A percentile compares a stretch with the other conserved stretches of the same genome.
phyloP scores from a whole-genome alignment of 192 early-diverging fungal species.

The Coemansia sp. region DNA sequence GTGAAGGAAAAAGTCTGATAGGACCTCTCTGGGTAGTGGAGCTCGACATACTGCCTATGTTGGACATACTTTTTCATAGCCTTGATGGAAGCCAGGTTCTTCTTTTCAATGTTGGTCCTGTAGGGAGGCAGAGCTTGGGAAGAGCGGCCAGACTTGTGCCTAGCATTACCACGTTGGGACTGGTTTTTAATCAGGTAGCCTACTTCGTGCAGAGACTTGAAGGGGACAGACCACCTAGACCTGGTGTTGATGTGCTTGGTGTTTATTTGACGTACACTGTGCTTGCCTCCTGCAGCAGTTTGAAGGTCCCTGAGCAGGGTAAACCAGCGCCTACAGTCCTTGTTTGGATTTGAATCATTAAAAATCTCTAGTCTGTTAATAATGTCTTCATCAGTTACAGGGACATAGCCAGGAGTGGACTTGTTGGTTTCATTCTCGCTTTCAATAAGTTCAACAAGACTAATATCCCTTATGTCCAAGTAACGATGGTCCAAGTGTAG shows the following conservation, averaged over 20 bases:
- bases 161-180: constrained; percentile 12
- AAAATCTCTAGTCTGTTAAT: constrained; percentile 23
- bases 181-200: constrained; percentile 55
- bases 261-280: constrained; percentile 47
- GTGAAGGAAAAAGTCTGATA: constrained; percentile 1
- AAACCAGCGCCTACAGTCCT: constrained; percentile 32
- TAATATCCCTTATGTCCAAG: constrained; percentile 40
- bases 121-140: neutral
- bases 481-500: constrained; percentile 44
- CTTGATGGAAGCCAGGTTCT: constrained; percentile 43
- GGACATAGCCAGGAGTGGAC: neutral
- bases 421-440: constrained; percentile 6
- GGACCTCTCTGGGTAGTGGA: constrained; percentile 6
- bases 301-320: constrained; percentile 31
- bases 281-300: constrained; percentile 32
- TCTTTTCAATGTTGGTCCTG: constrained; percentile 51
- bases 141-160: constrained; percentile 7
- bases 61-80: constrained; percentile 38
- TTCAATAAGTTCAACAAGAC: constrained; percentile 30
- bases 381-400: constrained; percentile 21
- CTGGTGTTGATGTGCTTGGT: constrained; percentile 56
- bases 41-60: constrained; percentile 27
- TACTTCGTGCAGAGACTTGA: constrained; percentile 50
- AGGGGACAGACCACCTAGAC: constrained; percentile 53
- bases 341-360: constrained; percentile 41